Conservation (phyloP, 202 grass and related monocot genomes). For the Setaria viridis region DNA sequence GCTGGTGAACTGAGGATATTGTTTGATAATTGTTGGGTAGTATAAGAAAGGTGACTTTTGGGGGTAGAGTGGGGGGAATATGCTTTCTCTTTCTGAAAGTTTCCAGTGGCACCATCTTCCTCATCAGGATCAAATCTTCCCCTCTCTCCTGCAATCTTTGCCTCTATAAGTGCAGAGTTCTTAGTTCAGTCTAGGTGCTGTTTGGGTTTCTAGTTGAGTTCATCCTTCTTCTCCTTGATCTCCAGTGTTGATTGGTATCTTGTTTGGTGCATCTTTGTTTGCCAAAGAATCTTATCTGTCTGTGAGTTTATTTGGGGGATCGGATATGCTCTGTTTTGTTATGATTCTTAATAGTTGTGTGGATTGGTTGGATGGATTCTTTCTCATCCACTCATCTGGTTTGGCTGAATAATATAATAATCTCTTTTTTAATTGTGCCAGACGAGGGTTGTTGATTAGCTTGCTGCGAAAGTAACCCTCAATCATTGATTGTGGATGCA, state of each 20-base stretch:
- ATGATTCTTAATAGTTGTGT: slow-evolving; percentile 27
- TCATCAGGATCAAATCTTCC: slow-evolving; percentile 26
- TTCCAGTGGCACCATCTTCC: slow-evolving; percentile 15
- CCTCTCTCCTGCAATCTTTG: slow-evolving; percentile 1
- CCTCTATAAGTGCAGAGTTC: slow-evolving; percentile 20
- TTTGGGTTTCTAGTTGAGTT: background rate
- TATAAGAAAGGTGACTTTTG: slow-evolving; percentile 31
- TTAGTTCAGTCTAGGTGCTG: background rate
- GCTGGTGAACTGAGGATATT: slow-evolving; percentile 19
- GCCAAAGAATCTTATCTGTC: background rate
- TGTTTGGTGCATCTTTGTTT: slow-evolving; percentile 5
- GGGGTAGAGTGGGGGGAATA: slow-evolving; percentile 38
- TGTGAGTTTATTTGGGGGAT: background rate
- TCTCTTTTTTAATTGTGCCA: slow-evolving; percentile 32
- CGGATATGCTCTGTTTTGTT: slow-evolving; percentile 28
- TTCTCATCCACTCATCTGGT: slow-evolving; percentile 38
- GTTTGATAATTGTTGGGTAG: slow-evolving; percentile 42
- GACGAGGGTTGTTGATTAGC: slow-evolving; percentile 26
- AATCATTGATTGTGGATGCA: slow-evolving; percentile 36
- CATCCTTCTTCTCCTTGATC: slow-evolving; percentile 14
- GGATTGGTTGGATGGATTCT: slow-evolving; percentile 32
- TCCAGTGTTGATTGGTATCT: slow-evolving; percentile 1
- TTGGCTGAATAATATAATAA: slow-evolving; percentile 33
- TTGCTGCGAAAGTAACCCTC: slow-evolving; percentile 38
- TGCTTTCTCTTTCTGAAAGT: slow-evolving; percentile 33